phyloP scores from a whole-genome alignment of 1,284 basidiomycete genomes.

The Apiotrichum gamsii region DNA sequence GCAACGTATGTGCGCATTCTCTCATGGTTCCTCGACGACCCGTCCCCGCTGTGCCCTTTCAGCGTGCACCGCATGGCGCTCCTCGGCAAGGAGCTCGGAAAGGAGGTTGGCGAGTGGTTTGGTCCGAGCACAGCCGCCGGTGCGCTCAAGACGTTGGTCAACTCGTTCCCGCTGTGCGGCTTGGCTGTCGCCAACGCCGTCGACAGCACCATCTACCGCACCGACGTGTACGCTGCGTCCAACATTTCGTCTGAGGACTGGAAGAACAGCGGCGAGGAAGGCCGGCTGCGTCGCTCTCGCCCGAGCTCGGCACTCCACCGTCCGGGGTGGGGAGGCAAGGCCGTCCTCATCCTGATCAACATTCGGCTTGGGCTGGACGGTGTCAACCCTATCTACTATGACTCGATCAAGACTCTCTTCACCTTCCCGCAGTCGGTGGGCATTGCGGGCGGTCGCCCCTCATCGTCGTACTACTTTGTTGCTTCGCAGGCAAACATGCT shows the following conservation, averaged over 20 bases:
- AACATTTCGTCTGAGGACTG: conserved; percentile 48
- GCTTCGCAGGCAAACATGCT: conserved; percentile 81
- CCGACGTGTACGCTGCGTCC: conserved; percentile 77
- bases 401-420: conserved; percentile 83
- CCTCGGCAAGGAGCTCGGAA: conserved; percentile 89
- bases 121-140: conserved; percentile 95
- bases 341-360: conserved; percentile 81
- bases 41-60: conserved; percentile 81
- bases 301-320: conserved; percentile 10
- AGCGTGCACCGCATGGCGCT: conserved; percentile 94
- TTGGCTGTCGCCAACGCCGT: conserved; percentile 75
- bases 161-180: conserved; percentile 71
- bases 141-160: conserved; percentile 80
- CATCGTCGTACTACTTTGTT: conserved; percentile 95
- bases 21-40: conserved; percentile 92
- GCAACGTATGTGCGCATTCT: conserved; percentile 74
- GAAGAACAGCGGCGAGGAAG: conserved; percentile 5
- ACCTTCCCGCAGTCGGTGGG: conserved; percentile 92
- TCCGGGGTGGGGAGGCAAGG: conserved; percentile 65
- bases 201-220: conserved; percentile 77
- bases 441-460: conserved; percentile 90
- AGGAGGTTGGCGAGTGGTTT: conserved; percentile 96
- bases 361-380: conserved; percentile 83
- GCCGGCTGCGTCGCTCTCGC: background rate
- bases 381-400: conserved; percentile 91